These are phyloP conservation scores for Cercospora beticola DNA, from an alignment of 2,329 filamentous ascomycete genomes.

Conservation along the genomic window DNA sequence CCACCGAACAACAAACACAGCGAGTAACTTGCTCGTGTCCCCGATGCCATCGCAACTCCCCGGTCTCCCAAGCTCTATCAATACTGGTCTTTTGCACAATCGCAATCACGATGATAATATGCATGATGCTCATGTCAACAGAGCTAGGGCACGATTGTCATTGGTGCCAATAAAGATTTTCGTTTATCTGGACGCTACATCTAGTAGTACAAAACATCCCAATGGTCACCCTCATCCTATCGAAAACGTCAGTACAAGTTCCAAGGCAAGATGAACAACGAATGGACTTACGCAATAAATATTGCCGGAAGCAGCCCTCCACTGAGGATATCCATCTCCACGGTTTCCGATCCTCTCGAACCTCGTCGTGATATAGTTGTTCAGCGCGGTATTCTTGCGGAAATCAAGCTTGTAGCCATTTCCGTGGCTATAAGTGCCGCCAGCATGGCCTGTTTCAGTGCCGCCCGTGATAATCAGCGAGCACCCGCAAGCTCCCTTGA, in stretches of 20 bases:
- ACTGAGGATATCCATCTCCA: conserved; percentile 14
- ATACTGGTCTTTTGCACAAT: not conserved
- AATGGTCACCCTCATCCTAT: conserved; percentile 12
- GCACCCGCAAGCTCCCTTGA: conserved; percentile 11
- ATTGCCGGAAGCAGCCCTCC: conserved; percentile 10
- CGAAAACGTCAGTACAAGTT: not conserved
- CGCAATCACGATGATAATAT: not conserved
- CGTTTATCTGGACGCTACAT: not conserved
- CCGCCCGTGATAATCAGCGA: conserved; percentile 11
- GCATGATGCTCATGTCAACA: not conserved
- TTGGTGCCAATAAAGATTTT: not conserved
- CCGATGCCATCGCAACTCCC: not conserved
- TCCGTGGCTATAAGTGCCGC: conserved; percentile 11
- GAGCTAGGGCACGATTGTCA: not conserved
- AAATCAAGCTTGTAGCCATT: conserved; percentile 19
- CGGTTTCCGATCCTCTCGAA: conserved; percentile 12
- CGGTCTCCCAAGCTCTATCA: not conserved
- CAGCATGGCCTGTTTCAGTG: conserved; percentile 13
- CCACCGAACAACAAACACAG: not conserved
- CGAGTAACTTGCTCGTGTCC: not conserved
- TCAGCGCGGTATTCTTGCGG: conserved; percentile 12
- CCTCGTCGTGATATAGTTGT: conserved; percentile 7
- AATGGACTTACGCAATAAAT: conserved; percentile 11
- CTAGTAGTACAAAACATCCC: conserved; percentile 16
- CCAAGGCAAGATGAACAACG: not conserved